Percentiles rank a stretch among this genome's conserved stretches.
phyloP scores from a whole-genome alignment of 768 basidiomycete genomes.

The Astraeus odoratus region DNA sequence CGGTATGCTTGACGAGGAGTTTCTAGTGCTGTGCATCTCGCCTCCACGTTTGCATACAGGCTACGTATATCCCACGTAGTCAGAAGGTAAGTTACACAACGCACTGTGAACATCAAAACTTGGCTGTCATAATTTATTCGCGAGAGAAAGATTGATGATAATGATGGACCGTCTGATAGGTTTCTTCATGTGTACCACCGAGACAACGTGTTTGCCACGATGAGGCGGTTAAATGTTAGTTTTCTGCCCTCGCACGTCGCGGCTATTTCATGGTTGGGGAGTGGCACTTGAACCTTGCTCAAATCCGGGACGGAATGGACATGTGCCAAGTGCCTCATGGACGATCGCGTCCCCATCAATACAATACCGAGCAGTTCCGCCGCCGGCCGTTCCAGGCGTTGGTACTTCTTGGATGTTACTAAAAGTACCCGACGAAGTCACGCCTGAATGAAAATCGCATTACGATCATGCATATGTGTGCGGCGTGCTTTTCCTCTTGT shows the following conservation, averaged over 20 bases:
- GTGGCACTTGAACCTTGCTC: constrained; percentile 2
- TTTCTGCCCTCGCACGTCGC: constrained; percentile 18
- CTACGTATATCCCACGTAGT: not conserved
- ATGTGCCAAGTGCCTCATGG: not conserved
- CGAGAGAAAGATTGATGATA: constrained; percentile 11
- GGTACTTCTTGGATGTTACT: not conserved
- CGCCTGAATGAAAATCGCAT: not conserved
- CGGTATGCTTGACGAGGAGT: not conserved
- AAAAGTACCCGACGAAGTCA: not conserved
- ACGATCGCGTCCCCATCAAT: not conserved
- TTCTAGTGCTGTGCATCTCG: not conserved
- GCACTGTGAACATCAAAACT: not conserved
- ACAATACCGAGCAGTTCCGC: not conserved
- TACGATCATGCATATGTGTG: not conserved
- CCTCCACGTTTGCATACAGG: not conserved
- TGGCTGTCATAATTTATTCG: not conserved
- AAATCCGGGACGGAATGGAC: not conserved
- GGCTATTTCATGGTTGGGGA: constrained; percentile 24
- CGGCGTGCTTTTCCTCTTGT: constrained; percentile 4
- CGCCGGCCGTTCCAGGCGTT: not conserved
- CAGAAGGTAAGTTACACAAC: not conserved
- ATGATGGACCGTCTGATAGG: constrained; percentile 6
- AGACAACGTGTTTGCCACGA: constrained; percentile 28
- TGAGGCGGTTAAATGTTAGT: constrained; percentile 9
- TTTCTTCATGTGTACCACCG: constrained; percentile 3